phyloP scores from a whole-genome alignment of 192 early-diverging fungal genomes.

The Chytriomyces hyalinus region DNA sequence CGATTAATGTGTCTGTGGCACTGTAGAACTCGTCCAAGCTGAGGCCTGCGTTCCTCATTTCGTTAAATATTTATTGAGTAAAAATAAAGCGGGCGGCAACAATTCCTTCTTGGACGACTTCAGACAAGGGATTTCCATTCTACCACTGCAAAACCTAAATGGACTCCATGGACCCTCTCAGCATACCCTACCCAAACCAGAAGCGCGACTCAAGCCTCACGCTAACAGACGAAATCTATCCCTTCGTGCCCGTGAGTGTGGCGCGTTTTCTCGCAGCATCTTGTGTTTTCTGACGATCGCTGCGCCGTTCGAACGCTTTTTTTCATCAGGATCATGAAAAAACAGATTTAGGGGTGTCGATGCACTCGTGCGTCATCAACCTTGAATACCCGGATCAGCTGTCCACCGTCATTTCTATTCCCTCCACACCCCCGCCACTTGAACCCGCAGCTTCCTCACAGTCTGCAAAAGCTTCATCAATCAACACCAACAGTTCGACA shows the following conservation, averaged over 20 bases:
- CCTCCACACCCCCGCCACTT: not conserved
- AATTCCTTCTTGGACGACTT: too few relatives aligned
- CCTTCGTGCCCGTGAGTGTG: not conserved
- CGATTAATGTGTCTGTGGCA: too few relatives aligned
- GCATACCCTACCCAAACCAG: not conserved
- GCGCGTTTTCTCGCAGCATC: not conserved
- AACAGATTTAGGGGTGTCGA: too few relatives aligned
- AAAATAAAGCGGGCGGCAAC: too few relatives aligned
- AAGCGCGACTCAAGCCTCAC: conserved; percentile 12
- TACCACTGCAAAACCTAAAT: not conserved
- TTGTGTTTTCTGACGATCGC: not conserved
- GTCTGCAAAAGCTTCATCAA: not conserved
- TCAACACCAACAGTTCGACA: not conserved
- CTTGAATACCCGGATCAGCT: not conserved
- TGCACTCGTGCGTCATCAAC: not conserved
- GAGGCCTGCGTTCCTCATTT: too few relatives aligned
- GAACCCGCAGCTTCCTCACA: not conserved
- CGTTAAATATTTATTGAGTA: too few relatives aligned
- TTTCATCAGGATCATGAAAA: too few relatives aligned
- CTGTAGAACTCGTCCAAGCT: too few relatives aligned
- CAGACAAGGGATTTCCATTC: too few relatives aligned
- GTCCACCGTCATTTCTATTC: not conserved
- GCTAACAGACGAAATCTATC: conserved; percentile 2
- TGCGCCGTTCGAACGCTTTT: too few relatives aligned
- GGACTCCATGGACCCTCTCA: not conserved